Conservation (phyloP, 345 rosid genomes). For the Mallotus nudiflorus region DNA sequence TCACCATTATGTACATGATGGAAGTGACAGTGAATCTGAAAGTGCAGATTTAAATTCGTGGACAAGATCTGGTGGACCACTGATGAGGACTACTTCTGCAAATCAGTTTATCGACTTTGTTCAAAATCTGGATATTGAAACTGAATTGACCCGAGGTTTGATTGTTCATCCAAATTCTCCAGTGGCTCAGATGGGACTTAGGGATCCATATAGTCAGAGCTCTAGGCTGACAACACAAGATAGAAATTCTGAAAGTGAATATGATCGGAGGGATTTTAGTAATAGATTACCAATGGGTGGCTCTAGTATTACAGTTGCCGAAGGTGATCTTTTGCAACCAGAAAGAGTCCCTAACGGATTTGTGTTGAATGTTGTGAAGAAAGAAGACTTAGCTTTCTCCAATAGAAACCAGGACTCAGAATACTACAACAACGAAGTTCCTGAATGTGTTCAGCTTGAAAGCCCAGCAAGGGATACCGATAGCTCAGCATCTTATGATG, state of each 20-base stretch:
- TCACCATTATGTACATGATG: constrained; percentile 49
- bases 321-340: constrained; percentile 85
- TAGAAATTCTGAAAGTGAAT: constrained; percentile 45
- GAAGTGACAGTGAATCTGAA: constrained; percentile 89
- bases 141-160: constrained; percentile 52
- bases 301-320: constrained; percentile 64
- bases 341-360: constrained; percentile 68
- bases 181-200: constrained; percentile 36
- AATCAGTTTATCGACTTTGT: constrained; percentile 75
- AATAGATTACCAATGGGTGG: constrained; percentile 32
- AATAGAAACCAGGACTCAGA: constrained; percentile 40
- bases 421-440: constrained; percentile 38
- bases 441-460: constrained; percentile 70
- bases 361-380: constrained; percentile 71
- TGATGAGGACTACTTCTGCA: constrained; percentile 96
- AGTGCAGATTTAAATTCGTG: constrained; percentile 69
- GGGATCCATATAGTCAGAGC: constrained; percentile 44
- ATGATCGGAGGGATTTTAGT: constrained; percentile 40
- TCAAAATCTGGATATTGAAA: constrained; percentile 59
- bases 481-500: constrained; percentile 65
- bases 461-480: constrained; percentile 62
- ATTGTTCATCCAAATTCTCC: constrained; percentile 49
- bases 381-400: constrained; percentile 49
- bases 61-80: constrained; percentile 96
- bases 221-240: constrained; percentile 47